phyloP scores from a whole-genome alignment of 345 rosid species.

The Heritiera littoralis region DNA sequence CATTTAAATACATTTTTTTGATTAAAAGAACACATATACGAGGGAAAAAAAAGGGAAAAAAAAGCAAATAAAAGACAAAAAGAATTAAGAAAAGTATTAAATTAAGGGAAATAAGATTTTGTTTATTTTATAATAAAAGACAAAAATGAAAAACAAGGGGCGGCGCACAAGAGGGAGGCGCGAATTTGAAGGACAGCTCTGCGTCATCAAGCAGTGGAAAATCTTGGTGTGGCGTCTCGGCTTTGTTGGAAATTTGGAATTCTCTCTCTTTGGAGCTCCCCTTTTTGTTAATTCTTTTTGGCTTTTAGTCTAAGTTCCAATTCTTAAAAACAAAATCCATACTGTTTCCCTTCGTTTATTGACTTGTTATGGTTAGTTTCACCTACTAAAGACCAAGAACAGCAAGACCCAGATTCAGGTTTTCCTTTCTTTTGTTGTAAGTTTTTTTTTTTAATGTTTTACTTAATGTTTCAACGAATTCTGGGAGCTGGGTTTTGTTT shows the following conservation, averaged over 20 bases:
- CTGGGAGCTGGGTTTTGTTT: conserved; percentile 13
- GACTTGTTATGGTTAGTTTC: conserved; percentile 3
- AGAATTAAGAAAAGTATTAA: too few relatives aligned
- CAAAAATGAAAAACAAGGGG: neutral
- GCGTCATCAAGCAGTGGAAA: neutral
- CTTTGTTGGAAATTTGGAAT: conserved; percentile 1
- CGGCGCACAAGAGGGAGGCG: conserved; percentile 3
- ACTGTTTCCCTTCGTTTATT: neutral
- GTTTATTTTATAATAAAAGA: too few relatives aligned
- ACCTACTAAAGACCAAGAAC: neutral
- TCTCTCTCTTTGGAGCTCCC: neutral
- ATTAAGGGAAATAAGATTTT: too few relatives aligned
- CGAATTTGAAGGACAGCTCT: neutral
- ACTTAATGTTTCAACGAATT: neutral
- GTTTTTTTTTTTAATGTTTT: neutral
- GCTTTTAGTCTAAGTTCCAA: neutral
- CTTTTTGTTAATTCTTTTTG: neutral
- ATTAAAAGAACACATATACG: too few relatives aligned
- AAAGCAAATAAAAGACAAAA: too few relatives aligned
- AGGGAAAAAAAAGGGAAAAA: too few relatives aligned
- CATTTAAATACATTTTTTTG: too few relatives aligned
- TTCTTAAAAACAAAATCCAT: neutral
- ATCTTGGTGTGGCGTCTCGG: conserved; percentile 13
- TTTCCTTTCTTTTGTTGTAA: conserved; percentile 7
- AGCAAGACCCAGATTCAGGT: conserved; percentile 3